Percentiles rank a stretch among this genome's conserved stretches.
phyloP scores from a whole-genome alignment of 805 yeast genomes.

The Metschnikowia gruessii region DNA sequence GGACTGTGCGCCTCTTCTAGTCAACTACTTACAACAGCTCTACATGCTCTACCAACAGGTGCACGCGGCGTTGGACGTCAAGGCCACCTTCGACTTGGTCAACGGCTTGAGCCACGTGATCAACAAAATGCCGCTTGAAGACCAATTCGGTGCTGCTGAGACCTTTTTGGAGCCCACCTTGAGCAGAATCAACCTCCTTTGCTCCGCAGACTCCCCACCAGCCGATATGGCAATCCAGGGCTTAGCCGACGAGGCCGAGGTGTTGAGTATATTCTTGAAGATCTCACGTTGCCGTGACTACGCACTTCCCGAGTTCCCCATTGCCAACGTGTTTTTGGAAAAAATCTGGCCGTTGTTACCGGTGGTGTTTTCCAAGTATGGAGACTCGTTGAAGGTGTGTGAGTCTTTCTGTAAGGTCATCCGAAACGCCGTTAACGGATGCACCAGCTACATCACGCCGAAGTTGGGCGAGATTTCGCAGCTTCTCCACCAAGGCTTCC shows the following conservation, averaged over 20 bases:
- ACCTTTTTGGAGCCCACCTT: constrained; percentile 69
- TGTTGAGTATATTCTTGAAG: constrained; percentile 57
- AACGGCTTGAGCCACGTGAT: constrained; percentile 89
- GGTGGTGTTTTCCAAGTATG: constrained; percentile 50
- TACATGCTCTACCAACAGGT: constrained; percentile 64
- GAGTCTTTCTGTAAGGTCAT: constrained; percentile 73
- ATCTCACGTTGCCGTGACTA: constrained; percentile 50
- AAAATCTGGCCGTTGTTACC: constrained; percentile 57
- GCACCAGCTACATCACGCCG: constrained; percentile 53
- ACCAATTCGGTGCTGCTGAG: constrained; percentile 50
- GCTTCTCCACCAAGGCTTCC: constrained; percentile 67
- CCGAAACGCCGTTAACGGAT: constrained; percentile 61
- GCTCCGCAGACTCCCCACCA: constrained; percentile 12
- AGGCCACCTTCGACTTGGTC: constrained; percentile 72
- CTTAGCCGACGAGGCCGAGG: constrained; percentile 70
- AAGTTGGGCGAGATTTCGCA: constrained; percentile 64
- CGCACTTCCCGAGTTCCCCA: constrained; percentile 43
- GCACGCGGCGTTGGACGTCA: constrained; percentile 53
- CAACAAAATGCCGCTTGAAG: constrained; percentile 53
- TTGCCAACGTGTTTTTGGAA: constrained; percentile 51
- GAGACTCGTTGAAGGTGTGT: constrained; percentile 59
- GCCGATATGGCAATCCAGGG: constrained; percentile 24
- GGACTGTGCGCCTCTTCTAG: constrained; percentile 72
- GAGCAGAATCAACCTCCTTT: constrained; percentile 37
- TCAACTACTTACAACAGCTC: constrained; percentile 69